These are phyloP conservation scores for Pichia pseudocactophila DNA, from an alignment of 805 yeast genomes.

Conservation along the genomic window DNA sequence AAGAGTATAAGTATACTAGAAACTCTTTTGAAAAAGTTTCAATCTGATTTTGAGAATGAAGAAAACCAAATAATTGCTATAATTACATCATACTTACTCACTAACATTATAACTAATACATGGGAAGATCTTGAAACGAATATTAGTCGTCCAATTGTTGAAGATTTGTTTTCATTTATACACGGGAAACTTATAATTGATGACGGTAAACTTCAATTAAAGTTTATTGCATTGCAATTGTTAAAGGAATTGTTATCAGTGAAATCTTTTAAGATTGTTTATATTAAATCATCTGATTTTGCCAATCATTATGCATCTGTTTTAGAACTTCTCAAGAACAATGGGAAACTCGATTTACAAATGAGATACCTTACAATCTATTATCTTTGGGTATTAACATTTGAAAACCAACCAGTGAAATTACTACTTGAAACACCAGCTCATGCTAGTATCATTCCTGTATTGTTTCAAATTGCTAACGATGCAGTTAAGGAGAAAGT, in stretches of 20 bases:
- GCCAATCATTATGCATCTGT: conserved; percentile 38
- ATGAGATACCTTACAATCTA: conserved; percentile 73
- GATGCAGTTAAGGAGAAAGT: conserved; percentile 88
- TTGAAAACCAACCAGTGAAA: conserved; percentile 36
- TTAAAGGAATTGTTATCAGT: conserved; percentile 50
- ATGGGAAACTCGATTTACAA: conserved; percentile 50
- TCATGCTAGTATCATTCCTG: conserved; percentile 47
- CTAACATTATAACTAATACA: conserved; percentile 33
- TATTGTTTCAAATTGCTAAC: conserved; percentile 51
- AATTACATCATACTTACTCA: conserved; percentile 46
- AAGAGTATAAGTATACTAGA: no score
- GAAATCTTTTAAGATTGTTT: conserved; percentile 44
- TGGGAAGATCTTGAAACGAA: no score
- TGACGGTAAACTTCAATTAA: conserved; percentile 41
- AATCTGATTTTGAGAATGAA: conserved; percentile 36
- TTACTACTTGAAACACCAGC: conserved; percentile 32
- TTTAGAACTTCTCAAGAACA: conserved; percentile 36
- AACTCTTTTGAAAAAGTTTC: no score
- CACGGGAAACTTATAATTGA: conserved; percentile 24
- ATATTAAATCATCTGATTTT: conserved; percentile 34
- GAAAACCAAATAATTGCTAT: conserved; percentile 34
- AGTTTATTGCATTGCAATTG: conserved; percentile 57
- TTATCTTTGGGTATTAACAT: conserved; percentile 78
- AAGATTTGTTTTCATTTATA: conserved; percentile 28
- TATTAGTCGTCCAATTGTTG: conserved; percentile 4